A percentile compares a stretch with the other conserved stretches of the same genome.
phyloP scores from a whole-genome alignment of 2,329 filamentous ascomycete genomes.

The Diplodia corticola region DNA sequence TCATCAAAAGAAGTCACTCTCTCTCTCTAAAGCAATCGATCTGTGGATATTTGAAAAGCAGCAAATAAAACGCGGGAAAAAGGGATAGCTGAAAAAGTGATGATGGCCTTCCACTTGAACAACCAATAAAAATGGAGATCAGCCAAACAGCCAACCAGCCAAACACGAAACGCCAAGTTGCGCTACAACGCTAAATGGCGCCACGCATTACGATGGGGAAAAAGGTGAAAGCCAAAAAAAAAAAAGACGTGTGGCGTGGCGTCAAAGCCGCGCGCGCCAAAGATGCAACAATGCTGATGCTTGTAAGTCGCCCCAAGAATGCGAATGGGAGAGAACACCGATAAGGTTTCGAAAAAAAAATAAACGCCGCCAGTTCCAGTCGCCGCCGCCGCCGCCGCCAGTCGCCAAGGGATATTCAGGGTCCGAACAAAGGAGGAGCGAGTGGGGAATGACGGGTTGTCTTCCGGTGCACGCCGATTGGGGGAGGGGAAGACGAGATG shows the following conservation, averaged over 20 bases:
- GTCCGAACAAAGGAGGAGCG: not conserved
- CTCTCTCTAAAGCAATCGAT: not conserved
- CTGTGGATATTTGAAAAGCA: constrained; percentile 10
- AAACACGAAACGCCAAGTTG: constrained; percentile 5
- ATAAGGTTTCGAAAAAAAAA: not conserved
- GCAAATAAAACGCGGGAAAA: constrained; percentile 3
- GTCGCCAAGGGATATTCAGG: constrained; percentile 1
- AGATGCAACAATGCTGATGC: not conserved
- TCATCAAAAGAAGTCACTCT: too few relatives aligned
- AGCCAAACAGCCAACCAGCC: not conserved
- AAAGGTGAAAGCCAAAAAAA: too few relatives aligned
- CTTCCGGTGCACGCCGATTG: constrained; percentile 10
- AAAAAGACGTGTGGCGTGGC: too few relatives aligned
- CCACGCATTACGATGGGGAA: too few relatives aligned
- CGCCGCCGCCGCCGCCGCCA: not conserved
- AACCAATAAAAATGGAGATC: too few relatives aligned
- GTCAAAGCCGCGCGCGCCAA: too few relatives aligned
- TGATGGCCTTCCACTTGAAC: too few relatives aligned
- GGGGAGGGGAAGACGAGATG: too few relatives aligned
- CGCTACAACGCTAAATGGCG: too few relatives aligned
- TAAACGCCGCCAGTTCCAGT: too few relatives aligned
- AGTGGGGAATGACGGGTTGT: not conserved
- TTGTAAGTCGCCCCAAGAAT: not conserved
- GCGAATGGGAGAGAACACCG: not conserved
- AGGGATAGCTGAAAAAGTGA: not conserved